Conservation (phyloP, 2,329 filamentous ascomycete species). For the Gnomoniopsis sp. region DNA sequence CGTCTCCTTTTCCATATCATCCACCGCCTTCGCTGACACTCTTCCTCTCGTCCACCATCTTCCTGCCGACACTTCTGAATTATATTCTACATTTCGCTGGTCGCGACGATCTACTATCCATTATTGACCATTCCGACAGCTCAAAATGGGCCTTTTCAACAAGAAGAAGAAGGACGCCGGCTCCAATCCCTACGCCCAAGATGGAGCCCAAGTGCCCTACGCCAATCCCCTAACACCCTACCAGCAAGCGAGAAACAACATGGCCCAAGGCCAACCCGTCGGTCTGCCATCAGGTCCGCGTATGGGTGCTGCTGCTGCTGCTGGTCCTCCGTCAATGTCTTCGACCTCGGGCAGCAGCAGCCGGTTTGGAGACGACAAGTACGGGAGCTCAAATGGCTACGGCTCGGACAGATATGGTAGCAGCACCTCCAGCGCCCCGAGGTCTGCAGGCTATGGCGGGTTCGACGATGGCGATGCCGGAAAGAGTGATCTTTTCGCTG, state of each 20-base stretch:
- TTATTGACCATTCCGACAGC: neutral
- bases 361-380: slow-evolving; percentile 53
- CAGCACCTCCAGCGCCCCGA: slow-evolving; percentile 29
- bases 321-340: slow-evolving; percentile 30
- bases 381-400: slow-evolving; percentile 49
- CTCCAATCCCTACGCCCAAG: slow-evolving; percentile 59
- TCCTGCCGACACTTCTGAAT: neutral
- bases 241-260: slow-evolving; percentile 38
- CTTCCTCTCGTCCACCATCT: neutral
- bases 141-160: slow-evolving; percentile 45
- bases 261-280: slow-evolving; percentile 26
- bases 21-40: neutral
- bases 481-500: slow-evolving; percentile 56
- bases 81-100: neutral
- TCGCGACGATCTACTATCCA: neutral
- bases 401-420: slow-evolving; percentile 50
- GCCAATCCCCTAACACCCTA: slow-evolving; percentile 47
- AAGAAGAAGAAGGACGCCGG: slow-evolving; percentile 40
- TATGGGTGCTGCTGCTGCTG: slow-evolving; percentile 19
- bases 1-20: neutral
- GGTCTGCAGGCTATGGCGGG: slow-evolving; percentile 60
- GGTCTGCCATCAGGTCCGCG: slow-evolving; percentile 27
- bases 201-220: slow-evolving; percentile 49
- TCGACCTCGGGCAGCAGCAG: slow-evolving; percentile 27
- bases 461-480: slow-evolving; percentile 46